A percentile compares a stretch with the other conserved stretches of the same genome.
Conservation (phyloP, 352 stramenopile genomes). For the Globisporangium paddicum region DNA sequence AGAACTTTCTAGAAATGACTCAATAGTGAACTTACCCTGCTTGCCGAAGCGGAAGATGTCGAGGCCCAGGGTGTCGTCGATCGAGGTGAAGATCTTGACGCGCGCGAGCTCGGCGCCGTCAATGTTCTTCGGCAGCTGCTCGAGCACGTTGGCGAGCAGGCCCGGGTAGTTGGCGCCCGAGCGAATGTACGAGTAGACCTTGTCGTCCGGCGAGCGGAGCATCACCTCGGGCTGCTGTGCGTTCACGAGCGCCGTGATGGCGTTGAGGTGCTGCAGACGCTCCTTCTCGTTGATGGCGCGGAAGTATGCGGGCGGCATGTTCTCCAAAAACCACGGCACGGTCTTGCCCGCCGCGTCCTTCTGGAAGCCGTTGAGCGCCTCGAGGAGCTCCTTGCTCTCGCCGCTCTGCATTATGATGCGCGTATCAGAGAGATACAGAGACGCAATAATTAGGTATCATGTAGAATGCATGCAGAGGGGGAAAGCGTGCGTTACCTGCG, state of each 20-base stretch:
- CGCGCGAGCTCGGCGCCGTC: conserved; percentile 61
- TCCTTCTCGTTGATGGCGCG: conserved; percentile 80
- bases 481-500: no score
- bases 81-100: conserved; percentile 89
- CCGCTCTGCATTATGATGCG: conserved; percentile 16
- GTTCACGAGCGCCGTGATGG: conserved; percentile 76
- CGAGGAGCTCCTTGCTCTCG: conserved; percentile 40
- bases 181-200: conserved; percentile 81
- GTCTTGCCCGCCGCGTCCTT: conserved; percentile 63
- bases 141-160: conserved; percentile 63
- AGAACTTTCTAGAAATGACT: no score
- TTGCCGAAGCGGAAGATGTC: conserved; percentile 85
- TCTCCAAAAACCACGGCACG: conserved; percentile 84
- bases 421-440: neutral
- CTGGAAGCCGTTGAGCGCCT: conserved; percentile 64
- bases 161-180: conserved; percentile 74
- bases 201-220: conserved; percentile 71
- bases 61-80: conserved; percentile 80
- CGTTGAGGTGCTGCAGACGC: conserved; percentile 83
- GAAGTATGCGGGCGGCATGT: conserved; percentile 90
- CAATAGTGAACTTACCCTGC: conserved; percentile 21
- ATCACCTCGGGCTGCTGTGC: conserved; percentile 77
- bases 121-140: conserved; percentile 61
- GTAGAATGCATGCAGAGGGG: neutral
- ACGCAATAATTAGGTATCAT: neutral